These are phyloP conservation scores for Vitis amurensis DNA, from an alignment of 164 flowering plant genomes.

Conservation along the genomic window DNA sequence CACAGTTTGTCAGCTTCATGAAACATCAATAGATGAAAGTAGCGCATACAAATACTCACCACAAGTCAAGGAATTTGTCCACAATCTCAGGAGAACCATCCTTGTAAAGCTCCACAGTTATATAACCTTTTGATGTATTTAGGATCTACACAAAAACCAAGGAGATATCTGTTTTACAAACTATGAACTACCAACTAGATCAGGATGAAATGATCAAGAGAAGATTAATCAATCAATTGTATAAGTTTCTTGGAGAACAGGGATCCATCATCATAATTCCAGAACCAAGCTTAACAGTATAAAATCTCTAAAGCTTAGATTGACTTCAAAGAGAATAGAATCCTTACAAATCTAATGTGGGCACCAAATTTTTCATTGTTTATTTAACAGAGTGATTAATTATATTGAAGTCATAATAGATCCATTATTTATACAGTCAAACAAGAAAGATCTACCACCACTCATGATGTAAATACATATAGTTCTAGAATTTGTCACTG, in stretches of 20 bases:
- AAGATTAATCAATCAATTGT: neutral
- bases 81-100: constrained; percentile 84
- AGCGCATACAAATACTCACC: constrained; percentile 40
- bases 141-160: constrained; percentile 41
- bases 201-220: neutral
- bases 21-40: neutral
- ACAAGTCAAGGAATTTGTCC: constrained; percentile 71
- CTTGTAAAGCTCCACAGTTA: constrained; percentile 78
- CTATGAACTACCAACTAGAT: too few species aligned
- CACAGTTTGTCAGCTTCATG: neutral
- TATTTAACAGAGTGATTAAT: neutral
- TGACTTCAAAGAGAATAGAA: too few species aligned
- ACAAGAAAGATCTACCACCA: neutral
- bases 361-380: neutral
- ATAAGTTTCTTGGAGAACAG: too few species aligned
- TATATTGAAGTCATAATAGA: neutral
- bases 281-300: too few species aligned
- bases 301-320: too few species aligned
- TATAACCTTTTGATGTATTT: constrained; percentile 72
- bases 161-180: too few species aligned
- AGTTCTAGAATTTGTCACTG: too few species aligned
- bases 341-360: too few species aligned
- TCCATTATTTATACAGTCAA: neutral
- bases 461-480: too few species aligned
- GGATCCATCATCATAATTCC: too few species aligned